Conservation (phyloP, 495 filamentous ascomycete species). For the Podospora sp. region DNA sequence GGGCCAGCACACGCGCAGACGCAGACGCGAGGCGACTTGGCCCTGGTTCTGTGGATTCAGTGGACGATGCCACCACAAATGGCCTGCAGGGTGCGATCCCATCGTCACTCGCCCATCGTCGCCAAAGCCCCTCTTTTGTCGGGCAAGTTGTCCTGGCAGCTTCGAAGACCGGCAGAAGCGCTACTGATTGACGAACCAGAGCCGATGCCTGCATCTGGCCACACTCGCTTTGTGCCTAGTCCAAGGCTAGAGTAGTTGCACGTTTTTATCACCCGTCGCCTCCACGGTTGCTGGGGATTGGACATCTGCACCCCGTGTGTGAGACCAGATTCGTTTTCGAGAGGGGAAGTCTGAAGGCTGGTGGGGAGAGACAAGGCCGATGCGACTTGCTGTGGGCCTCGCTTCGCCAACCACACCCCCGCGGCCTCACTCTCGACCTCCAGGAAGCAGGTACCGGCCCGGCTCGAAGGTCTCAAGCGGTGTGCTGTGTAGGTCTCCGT, state of each 20-base stretch:
- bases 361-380: background rate
- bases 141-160: background rate
- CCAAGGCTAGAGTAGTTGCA: conserved; percentile 12
- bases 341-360: background rate
- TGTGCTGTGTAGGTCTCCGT: background rate
- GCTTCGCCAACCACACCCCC: conserved; percentile 5
- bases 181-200: conserved; percentile 17
- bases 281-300: background rate
- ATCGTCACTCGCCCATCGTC: conserved; percentile 2
- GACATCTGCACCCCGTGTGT: background rate
- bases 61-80: conserved; percentile 25
- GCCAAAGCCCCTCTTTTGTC: conserved; percentile 5
- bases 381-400: background rate
- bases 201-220: conserved; percentile 8
- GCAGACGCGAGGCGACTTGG: conserved; percentile 38
- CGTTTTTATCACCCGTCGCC: conserved; percentile 9
- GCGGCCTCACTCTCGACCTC: background rate
- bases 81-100: conserved; percentile 30
- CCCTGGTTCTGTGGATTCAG: conserved; percentile 31
- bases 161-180: conserved; percentile 5
- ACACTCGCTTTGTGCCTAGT: background rate
- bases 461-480: background rate
- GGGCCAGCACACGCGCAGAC: conserved; percentile 25
- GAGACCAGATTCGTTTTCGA: background rate
- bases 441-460: conserved; percentile 29